These are phyloP conservation scores for Trichoderma parareesei DNA, from an alignment of 495 filamentous ascomycete genomes.

Conservation along the genomic window DNA sequence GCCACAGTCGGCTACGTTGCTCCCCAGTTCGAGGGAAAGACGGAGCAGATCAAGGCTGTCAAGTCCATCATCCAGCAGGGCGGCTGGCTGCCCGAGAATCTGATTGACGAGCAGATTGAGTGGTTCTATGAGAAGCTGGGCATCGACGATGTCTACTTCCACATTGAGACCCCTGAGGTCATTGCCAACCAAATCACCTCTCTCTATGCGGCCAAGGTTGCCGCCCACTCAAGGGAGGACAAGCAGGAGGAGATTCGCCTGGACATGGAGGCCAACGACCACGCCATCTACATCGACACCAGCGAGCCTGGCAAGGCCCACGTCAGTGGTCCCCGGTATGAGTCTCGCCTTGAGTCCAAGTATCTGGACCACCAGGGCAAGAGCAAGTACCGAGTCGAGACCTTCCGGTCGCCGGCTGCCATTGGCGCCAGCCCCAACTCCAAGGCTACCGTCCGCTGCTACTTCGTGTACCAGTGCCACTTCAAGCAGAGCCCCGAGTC, in stretches of 20 bases:
- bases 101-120: conserved; percentile 73
- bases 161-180: conserved; percentile 77
- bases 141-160: conserved; percentile 98
- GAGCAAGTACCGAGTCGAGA: conserved; percentile 80
- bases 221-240: conserved; percentile 87
- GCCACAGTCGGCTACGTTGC: conserved; percentile 94
- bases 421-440: conserved; percentile 39
- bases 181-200: conserved; percentile 93
- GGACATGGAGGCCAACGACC: conserved; percentile 90
- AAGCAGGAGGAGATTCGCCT: conserved; percentile 87
- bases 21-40: conserved; percentile 89
- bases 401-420: conserved; percentile 84
- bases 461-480: conserved; percentile 96
- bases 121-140: conserved; percentile 98
- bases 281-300: conserved; percentile 98
- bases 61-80: conserved; percentile 31
- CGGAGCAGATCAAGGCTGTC: conserved; percentile 78
- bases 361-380: conserved; percentile 72
- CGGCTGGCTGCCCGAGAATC: conserved; percentile 76
- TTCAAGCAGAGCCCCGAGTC: conserved; percentile 58
- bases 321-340: conserved; percentile 74
- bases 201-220: conserved; percentile 94
- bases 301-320: conserved; percentile 76
- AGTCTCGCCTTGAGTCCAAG: conserved; percentile 89
- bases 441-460: conserved; percentile 83